Base-by-base conservation (phyloP, 169 alveolate genomes). In the Cryptosporidium bovis region DNA sequence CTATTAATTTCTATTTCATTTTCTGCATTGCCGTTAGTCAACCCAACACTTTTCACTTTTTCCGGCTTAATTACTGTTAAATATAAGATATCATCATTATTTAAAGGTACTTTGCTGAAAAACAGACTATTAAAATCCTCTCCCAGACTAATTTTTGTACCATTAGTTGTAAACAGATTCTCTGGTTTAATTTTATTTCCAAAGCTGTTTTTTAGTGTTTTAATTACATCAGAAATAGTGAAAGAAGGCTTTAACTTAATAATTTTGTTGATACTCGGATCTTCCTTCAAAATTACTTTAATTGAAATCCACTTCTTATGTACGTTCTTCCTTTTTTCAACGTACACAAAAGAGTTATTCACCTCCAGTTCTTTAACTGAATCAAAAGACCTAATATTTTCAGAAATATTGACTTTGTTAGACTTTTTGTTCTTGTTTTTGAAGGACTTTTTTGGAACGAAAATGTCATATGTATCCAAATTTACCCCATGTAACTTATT, bases 121-220 rank as follows among this genome's bases (percentile, higher is more conserved):
- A 24, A 40, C 10, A 77, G 24, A 13, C 27, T 36, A 20, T 13
- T 18, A 24, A 58, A 36, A 15, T 77, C 51, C 13, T 8, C 64
- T 6, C 56, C n/a, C 20, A 69, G 27, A 12, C 51, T 53, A 15
- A 69, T 69, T 69, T 55, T 66, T 13, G 51, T 69, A 2, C 83
- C 83, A 69, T 69, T 36, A 7, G 18, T 69, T 7, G 87, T 77
- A 10, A 77, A 77, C 46, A 77, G 51, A 15, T 71, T 60, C 24
- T 56, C 51, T 29, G 87, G 87, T 5, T 10, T 77, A 12, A 62
- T 34, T 13, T 71, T 27, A 66, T 34, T 0, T 1, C 33, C 33
- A 55, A 69, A 69, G 8, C 20, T 53, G n/a, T 55, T 27, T 7
- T 15, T 53, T 2, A 69, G 68, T 13, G 51, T 0, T 51, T 33